Percentiles rank a stretch among this genome's conserved stretches.
Evolutionary conservation across 768 basidiomycete species (phyloP).

Genomic region (Fomitopsis serialis): DNA sequence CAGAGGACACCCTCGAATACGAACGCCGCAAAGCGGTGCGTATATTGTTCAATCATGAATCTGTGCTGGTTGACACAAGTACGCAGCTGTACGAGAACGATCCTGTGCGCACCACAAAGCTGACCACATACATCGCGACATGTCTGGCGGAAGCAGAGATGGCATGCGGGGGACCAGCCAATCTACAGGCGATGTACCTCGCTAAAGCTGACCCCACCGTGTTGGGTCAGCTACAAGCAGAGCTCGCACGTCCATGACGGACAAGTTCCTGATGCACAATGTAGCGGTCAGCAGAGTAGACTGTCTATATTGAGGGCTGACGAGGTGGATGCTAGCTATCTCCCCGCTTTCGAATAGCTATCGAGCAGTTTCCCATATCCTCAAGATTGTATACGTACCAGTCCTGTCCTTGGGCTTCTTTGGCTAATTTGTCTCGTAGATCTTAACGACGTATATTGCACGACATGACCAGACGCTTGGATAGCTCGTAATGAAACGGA

Average conservation of each 20-base stretch:
- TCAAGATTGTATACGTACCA: neutral
- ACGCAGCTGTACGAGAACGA: conserved; percentile 64
- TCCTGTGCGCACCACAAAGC: conserved; percentile 59
- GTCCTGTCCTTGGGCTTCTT: neutral
- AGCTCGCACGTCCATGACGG: conserved; percentile 6
- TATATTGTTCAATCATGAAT: conserved; percentile 2
- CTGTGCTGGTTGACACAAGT: neutral
- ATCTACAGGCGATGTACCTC: conserved; percentile 58
- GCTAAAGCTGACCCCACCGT: conserved; percentile 65
- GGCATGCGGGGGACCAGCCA: conserved; percentile 48
- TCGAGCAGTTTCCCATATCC: neutral
- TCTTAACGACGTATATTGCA: too few relatives aligned
- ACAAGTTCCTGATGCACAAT: neutral
- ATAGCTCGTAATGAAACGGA: too few relatives aligned
- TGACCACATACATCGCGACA: conserved; percentile 54
- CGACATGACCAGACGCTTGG: too few relatives aligned
- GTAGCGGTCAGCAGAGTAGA: too few relatives aligned
- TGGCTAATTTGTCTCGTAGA: too few relatives aligned
- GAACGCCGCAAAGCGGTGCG: conserved; percentile 68
- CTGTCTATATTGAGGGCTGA: neutral
- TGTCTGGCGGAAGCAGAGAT: conserved; percentile 62
- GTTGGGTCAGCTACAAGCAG: conserved; percentile 53
- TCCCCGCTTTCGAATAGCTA: neutral
- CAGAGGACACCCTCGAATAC: conserved; percentile 70
- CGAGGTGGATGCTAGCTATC: neutral